Evolutionary conservation across 192 early-diverging fungal genomes (phyloP).

Genomic region (Anaeromyces robustus): DNA sequence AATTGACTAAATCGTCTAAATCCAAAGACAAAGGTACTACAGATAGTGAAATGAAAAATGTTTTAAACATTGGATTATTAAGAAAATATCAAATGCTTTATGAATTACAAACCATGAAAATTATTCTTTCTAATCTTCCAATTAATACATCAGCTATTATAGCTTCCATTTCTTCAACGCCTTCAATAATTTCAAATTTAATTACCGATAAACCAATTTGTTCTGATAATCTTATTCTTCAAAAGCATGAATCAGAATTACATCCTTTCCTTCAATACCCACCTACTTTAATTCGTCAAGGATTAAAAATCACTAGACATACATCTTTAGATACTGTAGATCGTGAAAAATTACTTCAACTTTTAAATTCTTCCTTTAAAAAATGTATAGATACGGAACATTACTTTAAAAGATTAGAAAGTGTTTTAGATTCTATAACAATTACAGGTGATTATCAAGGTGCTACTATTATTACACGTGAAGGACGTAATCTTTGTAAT

Average conservation of each 20-base stretch:
- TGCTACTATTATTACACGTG: conserved; percentile 67
- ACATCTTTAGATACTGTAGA: conserved; percentile 35
- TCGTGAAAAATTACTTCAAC: conserved; percentile 19
- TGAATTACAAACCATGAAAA: conserved; percentile 39
- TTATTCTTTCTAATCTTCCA: conserved; percentile 49
- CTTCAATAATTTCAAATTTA: conserved; percentile 47
- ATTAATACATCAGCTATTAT: conserved; percentile 60
- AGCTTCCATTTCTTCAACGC: conserved; percentile 30
- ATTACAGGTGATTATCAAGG: conserved; percentile 86
- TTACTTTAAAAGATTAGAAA: conserved; percentile 43
- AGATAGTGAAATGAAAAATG: not conserved
- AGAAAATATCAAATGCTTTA: not conserved
- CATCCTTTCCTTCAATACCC: conserved; percentile 15
- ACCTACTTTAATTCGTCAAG: conserved; percentile 66
- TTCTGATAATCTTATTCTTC: conserved; percentile 7
- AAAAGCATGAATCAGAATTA: conserved; percentile 5
- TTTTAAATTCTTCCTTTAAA: conserved; percentile 67
- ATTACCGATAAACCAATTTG: conserved; percentile 63
- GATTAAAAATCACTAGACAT: conserved; percentile 46
- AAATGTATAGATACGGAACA: conserved; percentile 28
- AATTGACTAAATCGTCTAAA: not conserved
- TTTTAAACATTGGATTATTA: not conserved
- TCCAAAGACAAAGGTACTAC: not conserved
- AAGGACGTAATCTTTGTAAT: conserved; percentile 13
- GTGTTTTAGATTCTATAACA: conserved; percentile 41